These are phyloP conservation scores for Abrus precatorius DNA, from an alignment of 306 rosid genomes.

Conservation along the genomic window DNA sequence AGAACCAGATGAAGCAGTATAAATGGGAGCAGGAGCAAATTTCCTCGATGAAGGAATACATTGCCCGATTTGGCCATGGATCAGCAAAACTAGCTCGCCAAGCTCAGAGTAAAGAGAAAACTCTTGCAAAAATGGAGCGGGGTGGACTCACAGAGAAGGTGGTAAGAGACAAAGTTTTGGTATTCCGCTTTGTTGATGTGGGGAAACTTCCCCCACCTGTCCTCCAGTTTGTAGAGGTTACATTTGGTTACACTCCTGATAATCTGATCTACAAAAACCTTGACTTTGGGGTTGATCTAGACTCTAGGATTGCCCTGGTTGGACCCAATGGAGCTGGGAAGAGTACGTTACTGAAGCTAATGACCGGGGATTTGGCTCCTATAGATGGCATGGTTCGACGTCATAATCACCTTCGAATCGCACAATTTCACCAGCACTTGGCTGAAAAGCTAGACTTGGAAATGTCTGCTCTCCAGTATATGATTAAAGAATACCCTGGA, in stretches of 20 bases:
- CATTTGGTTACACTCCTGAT: slow-evolving; percentile 94
- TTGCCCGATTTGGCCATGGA: slow-evolving; percentile 98
- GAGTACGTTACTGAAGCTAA: slow-evolving; percentile 95
- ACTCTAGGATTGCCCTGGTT: slow-evolving; percentile 92
- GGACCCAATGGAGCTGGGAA: slow-evolving; percentile 99
- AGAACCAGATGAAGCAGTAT: slow-evolving; percentile 98
- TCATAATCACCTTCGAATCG: slow-evolving; percentile 98
- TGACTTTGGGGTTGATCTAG: slow-evolving; percentile 95
- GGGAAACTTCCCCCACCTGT: slow-evolving; percentile 99
- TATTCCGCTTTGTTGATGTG: slow-evolving; percentile 93
- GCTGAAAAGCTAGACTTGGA: slow-evolving; percentile 94
- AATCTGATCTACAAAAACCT: slow-evolving; percentile 88
- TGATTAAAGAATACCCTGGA: slow-evolving; percentile 94
- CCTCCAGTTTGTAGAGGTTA: slow-evolving; percentile 93
- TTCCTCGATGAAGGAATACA: slow-evolving; percentile 91
- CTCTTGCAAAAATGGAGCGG: slow-evolving; percentile 97
- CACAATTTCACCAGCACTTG: slow-evolving; percentile 96
- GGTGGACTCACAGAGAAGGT: slow-evolving; percentile 98
- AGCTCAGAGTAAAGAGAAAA: slow-evolving; percentile 99
- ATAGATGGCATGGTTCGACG: slow-evolving; percentile 96
- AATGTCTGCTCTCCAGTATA: slow-evolving; percentile 79
- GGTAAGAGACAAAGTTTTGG: slow-evolving; percentile 77
- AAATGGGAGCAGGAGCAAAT: slow-evolving; percentile 99
- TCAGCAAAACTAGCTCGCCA: slow-evolving; percentile 98
- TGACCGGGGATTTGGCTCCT: slow-evolving; percentile 93